Conservation (phyloP, 1,284 basidiomycete species). For the Coniferiporia weirii region DNA sequence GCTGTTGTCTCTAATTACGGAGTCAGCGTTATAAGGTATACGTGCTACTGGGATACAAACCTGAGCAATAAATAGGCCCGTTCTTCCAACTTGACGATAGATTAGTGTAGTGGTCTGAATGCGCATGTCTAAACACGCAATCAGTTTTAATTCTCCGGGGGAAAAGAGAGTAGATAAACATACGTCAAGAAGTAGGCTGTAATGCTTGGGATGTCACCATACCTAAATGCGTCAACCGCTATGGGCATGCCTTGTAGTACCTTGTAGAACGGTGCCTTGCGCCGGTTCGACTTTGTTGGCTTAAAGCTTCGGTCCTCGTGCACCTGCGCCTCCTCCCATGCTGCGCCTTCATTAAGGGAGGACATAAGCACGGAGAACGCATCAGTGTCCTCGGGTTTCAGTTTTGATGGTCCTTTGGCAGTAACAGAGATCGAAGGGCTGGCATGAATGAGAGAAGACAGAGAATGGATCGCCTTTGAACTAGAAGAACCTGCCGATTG, state of each 20-base stretch:
- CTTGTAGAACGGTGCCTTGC: slow-evolving; percentile 92
- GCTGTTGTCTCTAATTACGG: slow-evolving; percentile 61
- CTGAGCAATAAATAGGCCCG: slow-evolving; percentile 93
- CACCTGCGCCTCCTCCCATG: slow-evolving; percentile 75
- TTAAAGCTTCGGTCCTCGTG: slow-evolving; percentile 46
- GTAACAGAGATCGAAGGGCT: neutral
- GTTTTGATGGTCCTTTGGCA: neutral
- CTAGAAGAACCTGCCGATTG: slow-evolving; percentile 26
- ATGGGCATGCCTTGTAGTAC: slow-evolving; percentile 97
- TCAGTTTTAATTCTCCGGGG: neutral
- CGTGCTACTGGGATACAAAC: slow-evolving; percentile 24
- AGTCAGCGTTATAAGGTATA: neutral
- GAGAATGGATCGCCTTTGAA: slow-evolving; percentile 14
- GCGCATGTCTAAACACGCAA: slow-evolving; percentile 67
- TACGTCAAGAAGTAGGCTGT: slow-evolving; percentile 88
- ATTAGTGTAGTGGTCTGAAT: slow-evolving; percentile 93
- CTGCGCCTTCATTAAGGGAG: slow-evolving; percentile 70
- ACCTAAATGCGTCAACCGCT: slow-evolving; percentile 92
- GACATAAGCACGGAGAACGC: slow-evolving; percentile 83
- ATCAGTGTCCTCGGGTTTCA: slow-evolving; percentile 22
- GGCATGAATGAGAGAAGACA: slow-evolving; percentile 19
- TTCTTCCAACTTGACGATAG: slow-evolving; percentile 82
- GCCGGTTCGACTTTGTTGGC: slow-evolving; percentile 45
- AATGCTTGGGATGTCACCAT: slow-evolving; percentile 84
- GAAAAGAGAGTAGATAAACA: slow-evolving; percentile 26